A percentile compares a stretch with the other conserved stretches of the same genome.
Evolutionary conservation across 768 basidiomycete genomes (phyloP).

Genomic region (Russula virescens): DNA sequence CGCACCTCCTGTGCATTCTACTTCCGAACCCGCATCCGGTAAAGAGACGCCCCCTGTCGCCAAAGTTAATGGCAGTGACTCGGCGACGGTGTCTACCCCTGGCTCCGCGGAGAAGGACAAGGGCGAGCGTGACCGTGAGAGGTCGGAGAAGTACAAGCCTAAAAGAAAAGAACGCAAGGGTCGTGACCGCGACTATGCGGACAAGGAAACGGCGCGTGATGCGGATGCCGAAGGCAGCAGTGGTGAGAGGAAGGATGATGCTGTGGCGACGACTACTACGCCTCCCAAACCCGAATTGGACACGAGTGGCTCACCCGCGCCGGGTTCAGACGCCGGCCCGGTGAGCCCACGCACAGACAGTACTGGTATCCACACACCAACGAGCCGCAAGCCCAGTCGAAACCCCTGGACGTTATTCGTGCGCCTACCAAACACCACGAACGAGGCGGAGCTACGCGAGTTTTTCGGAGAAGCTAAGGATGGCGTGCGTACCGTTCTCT

Average conservation of each 20-base stretch:
- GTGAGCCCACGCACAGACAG: slow-evolving; percentile 40
- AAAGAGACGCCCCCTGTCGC: slow-evolving; percentile 14
- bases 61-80: slow-evolving; percentile 35
- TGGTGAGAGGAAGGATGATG: slow-evolving; percentile 33
- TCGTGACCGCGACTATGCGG: slow-evolving; percentile 45
- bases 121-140: slow-evolving; percentile 37
- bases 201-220: slow-evolving; percentile 31
- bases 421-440: slow-evolving; percentile 49
- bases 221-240: slow-evolving; percentile 8
- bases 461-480: slow-evolving; percentile 70
- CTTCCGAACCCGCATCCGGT: slow-evolving; percentile 11
- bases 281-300: slow-evolving; percentile 29
- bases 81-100: slow-evolving; percentile 26
- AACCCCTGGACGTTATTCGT: slow-evolving; percentile 87
- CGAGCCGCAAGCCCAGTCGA: slow-evolving; percentile 51
- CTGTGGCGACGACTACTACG: slow-evolving; percentile 29
- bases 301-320: slow-evolving; percentile 14
- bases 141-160: slow-evolving; percentile 49
- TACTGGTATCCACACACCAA: slow-evolving; percentile 70
- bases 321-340: slow-evolving; percentile 39
- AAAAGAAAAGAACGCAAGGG: slow-evolving; percentile 63
- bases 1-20: neutral
- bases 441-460: slow-evolving; percentile 62
- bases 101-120: slow-evolving; percentile 19
- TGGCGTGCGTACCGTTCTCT: slow-evolving; percentile 44